Evolutionary conservation across 306 rosid genomes (phyloP), one percentile per base, ranked within the genome.

Genomic region (Delonix regia): DNA sequence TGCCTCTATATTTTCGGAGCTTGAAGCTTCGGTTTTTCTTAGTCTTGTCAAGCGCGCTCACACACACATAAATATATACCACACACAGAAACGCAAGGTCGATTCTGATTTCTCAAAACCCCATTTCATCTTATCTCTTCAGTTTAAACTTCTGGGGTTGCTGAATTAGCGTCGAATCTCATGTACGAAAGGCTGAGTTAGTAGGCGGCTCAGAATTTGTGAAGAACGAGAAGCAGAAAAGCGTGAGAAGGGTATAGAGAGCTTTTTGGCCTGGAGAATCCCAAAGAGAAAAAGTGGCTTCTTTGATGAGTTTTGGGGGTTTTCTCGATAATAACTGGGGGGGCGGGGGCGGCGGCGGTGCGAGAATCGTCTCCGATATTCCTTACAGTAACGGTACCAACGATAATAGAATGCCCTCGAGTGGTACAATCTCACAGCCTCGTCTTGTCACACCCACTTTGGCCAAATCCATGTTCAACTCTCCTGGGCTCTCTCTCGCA

Each of bases 281-380:
- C 5, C 41, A 8, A 36, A 36, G 59, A 19, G 64, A 55, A 27
- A 65, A 79, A 66, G 80, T 69, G 57, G 67, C 74, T 71, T 87
- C 85, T 84, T 91, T 91, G 87, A 96, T 93, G 99, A 96, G 99
- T 91, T 96, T 91, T 88, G 94, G 96, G 87, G 97, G 94, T 42
- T 87, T 96, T 77, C 86, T 86, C 5, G 96, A 94, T 67, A 87
- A 84, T 71, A 90, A 91, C 85, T 74, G 89, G 44, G 90, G 90
- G 4, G 77, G 94, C 34, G 93, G 90, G 16, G 91, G 86, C 72
- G 68, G 68, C 22, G 47, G 69, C 5, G 66, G 66, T 0, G 89
- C 87, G 21, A 87, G 96, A 89, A 83, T 89, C 78, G 78, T 87
- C 13, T 75, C 87, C 12, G 96, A 94, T 78, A 83, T 89, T 65